Conservation (phyloP, 306 rosid species). For the Rosa rugosa region DNA sequence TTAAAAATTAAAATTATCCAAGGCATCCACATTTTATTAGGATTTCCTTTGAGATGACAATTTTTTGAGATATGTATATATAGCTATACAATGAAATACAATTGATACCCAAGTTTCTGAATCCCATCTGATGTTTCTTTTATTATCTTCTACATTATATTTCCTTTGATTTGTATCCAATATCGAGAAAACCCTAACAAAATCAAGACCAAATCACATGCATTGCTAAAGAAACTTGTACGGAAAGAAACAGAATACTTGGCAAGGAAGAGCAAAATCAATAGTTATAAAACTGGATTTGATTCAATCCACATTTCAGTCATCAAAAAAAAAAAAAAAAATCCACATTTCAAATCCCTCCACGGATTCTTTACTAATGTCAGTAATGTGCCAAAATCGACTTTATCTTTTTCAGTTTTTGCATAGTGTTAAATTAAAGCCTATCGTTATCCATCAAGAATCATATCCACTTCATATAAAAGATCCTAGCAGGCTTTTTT, state of each 20-base stretch:
- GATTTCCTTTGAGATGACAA: constrained; percentile 31
- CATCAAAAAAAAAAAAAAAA: not conserved
- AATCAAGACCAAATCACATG: not conserved
- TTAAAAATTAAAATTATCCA: constrained; percentile 18
- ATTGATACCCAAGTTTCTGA: not conserved
- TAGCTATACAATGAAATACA: constrained; percentile 19
- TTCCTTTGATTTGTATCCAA: not conserved
- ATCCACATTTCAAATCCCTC: not conserved
- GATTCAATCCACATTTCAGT: not conserved
- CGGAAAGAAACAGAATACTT: not conserved
- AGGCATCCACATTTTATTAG: constrained; percentile 45
- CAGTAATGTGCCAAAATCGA: not conserved
- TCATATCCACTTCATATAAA: not conserved
- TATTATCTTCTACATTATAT: not conserved
- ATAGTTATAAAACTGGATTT: not conserved
- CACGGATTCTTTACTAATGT: not conserved
- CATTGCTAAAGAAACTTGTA: not conserved
- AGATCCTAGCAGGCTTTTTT: not conserved
- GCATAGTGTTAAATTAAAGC: not conserved
- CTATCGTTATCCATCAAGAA: not conserved
- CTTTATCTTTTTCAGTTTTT: not conserved
- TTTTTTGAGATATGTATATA: not conserved
- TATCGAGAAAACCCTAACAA: not conserved
- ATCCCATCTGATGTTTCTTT: not conserved
- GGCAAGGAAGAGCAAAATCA: not conserved